Conservation (phyloP, 2,329 filamentous ascomycete genomes). For the Aspergillus sp. region DNA sequence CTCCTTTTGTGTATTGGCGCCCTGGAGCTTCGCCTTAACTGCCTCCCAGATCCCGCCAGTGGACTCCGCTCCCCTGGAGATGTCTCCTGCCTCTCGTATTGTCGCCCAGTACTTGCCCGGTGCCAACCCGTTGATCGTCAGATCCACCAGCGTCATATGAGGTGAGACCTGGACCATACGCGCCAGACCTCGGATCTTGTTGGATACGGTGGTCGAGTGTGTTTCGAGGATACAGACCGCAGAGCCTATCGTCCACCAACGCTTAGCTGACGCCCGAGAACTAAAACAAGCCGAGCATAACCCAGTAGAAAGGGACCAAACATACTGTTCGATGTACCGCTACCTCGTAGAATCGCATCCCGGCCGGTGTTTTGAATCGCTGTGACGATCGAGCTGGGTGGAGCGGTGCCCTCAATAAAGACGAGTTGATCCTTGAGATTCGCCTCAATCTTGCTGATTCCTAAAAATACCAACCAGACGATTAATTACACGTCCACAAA, state of each 20-base stretch:
- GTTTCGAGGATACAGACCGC: constrained; percentile 95
- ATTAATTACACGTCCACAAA: constrained; percentile 5
- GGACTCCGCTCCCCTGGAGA: constrained; percentile 77
- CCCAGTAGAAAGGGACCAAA: constrained; percentile 13
- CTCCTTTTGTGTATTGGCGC: constrained; percentile 33
- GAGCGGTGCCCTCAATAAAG: constrained; percentile 80
- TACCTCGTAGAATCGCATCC: constrained; percentile 91
- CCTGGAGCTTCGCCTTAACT: constrained; percentile 43
- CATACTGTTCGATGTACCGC: constrained; percentile 77
- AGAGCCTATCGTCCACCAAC: constrained; percentile 24
- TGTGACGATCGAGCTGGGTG: constrained; percentile 84
- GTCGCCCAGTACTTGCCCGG: constrained; percentile 81
- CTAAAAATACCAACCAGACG: constrained; percentile 39
- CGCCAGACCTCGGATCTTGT: constrained; percentile 79
- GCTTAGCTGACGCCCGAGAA: not conserved
- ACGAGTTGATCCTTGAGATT: constrained; percentile 81
- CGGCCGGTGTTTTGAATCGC: constrained; percentile 87
- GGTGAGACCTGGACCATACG: constrained; percentile 90
- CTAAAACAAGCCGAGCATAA: not conserved
- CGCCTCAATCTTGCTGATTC: constrained; percentile 79
- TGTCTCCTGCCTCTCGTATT: constrained; percentile 82
- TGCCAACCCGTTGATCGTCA: constrained; percentile 78
- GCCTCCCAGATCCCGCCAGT: constrained; percentile 80
- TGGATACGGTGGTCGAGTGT: constrained; percentile 58
- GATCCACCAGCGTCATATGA: constrained; percentile 77